Base-by-base conservation (phyloP, 2,329 filamentous ascomycete genomes). In the Arthrobotrys sphaeroides region DNA sequence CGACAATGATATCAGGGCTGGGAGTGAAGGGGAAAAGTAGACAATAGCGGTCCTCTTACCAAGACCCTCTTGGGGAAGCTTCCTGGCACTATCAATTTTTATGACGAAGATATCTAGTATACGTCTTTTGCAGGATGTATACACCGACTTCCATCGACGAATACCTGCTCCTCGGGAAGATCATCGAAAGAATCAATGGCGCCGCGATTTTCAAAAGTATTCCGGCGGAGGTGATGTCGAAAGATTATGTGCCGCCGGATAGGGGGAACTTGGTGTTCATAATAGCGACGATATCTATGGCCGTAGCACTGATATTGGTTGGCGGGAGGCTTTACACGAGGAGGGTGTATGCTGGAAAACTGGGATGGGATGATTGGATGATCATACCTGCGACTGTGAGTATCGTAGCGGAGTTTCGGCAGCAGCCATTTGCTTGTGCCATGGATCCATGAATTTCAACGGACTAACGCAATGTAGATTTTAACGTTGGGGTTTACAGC, bases 331-430 rank as follows among this genome's bases (percentile, higher is more conserved):
- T 70, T 18, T 62, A 62, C 66, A 70, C 66, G 12, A 62, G 57
- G 18, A 62, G 57, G 22, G 18, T 62, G 1, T 62, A 70, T 13
- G 47, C 26, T 31, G 66, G 66, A 12, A 61, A 40, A 10, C 20
- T 70, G 2, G 66, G 66, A 2, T 55, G 33, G 47, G 66, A 70
- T 33, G 66, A 70, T 47, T 70, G 66, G 66, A 61, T 70, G 55
- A 70, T 70, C n/a, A 61, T 70, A 36, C 66, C 66, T 13, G 66
- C 66, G 31, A 70, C 45, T 1, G 45, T 62, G 10, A 47, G 49
- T n/a, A n/a, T n/a, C n/a, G n/a, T n/a, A n/a, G n/a, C n/a, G n/a
- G n/a, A n/a, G n/a, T n/a, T n/a, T n/a, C n/a, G n/a, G n/a, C n/a
- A n/a, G n/a, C n/a, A 45, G 40, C n/a, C 5, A n/a, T 45, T 45